These are phyloP conservation scores for Madurella mycetomatis DNA, from an alignment of 2,329 filamentous ascomycete genomes.

Conservation along the genomic window DNA sequence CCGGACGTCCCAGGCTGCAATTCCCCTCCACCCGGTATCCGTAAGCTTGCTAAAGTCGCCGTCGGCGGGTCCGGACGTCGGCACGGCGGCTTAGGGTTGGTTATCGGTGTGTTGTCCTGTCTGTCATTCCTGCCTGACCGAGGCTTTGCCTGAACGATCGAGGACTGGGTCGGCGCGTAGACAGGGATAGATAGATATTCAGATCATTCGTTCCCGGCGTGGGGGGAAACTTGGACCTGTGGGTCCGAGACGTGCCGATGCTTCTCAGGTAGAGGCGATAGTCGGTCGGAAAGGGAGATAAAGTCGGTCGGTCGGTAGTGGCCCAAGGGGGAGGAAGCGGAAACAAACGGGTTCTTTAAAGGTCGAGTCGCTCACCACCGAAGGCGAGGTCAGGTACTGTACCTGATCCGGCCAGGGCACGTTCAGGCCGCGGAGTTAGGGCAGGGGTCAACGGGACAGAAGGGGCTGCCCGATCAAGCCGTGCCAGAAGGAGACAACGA, in stretches of 20 bases:
- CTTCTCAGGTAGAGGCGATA: not conserved
- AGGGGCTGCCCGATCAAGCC: constrained; percentile 1
- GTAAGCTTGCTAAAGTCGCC: not conserved
- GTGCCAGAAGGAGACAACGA: not conserved
- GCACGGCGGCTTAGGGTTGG: not conserved
- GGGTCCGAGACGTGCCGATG: constrained; percentile 8
- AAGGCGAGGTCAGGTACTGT: not conserved
- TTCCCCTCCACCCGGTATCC: not conserved
- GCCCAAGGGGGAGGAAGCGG: not conserved
- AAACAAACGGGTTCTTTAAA: constrained; percentile 1
- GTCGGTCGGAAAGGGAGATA: not conserved
- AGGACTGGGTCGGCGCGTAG: not conserved
- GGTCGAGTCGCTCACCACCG: not conserved
- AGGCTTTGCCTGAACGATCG: not conserved
- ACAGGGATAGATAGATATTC: constrained; percentile 2
- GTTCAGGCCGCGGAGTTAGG: not conserved
- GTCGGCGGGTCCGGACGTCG: not conserved
- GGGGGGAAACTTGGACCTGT: constrained; percentile 8
- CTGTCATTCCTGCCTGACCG: constrained; percentile 13
- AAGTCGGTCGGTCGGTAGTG: constrained; percentile 5
- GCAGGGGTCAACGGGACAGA: constrained; percentile 1
- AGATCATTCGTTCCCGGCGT: constrained; percentile 14
- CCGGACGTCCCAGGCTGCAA: not conserved
- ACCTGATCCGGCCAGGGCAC: not conserved
- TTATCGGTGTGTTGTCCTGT: constrained; percentile 1